These are phyloP conservation scores for Cladosporium colombiae DNA, from an alignment of 2,329 filamentous ascomycete genomes.

Conservation along the genomic window DNA sequence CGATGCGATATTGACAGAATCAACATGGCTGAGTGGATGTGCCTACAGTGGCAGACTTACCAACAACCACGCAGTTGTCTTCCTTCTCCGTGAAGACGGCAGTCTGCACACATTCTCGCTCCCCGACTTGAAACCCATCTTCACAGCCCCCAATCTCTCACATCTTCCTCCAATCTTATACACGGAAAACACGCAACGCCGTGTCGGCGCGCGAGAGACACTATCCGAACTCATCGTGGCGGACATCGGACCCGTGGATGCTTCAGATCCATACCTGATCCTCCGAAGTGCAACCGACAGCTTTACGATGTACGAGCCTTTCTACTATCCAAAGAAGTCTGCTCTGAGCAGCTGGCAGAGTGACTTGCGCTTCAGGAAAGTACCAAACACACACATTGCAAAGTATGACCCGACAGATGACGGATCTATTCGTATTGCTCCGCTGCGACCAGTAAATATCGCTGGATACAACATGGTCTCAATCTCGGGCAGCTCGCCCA, in stretches of 20 bases:
- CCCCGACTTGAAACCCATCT: conserved; percentile 72
- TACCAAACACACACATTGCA: conserved; percentile 67
- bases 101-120: conserved; percentile 73
- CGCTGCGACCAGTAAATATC: conserved; percentile 64
- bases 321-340: conserved; percentile 48
- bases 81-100: conserved; percentile 74
- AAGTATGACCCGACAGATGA: conserved; percentile 54
- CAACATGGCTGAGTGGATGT: conserved; percentile 80
- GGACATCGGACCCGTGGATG: conserved; percentile 75
- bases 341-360: conserved; percentile 45
- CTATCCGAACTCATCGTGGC: conserved; percentile 80
- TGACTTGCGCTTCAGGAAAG: conserved; percentile 74
- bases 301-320: conserved; percentile 83
- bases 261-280: conserved; percentile 75
- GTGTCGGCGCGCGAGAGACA: conserved; percentile 70
- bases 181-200: conserved; percentile 67
- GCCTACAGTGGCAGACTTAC: conserved; percentile 68
- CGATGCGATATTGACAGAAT: conserved; percentile 66
- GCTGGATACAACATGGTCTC: conserved; percentile 80
- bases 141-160: conserved; percentile 72
- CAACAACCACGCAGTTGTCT: conserved; percentile 65
- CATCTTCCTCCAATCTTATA: conserved; percentile 77
- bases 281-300: conserved; percentile 79
- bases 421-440: conserved; percentile 46
- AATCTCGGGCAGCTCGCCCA: conserved; percentile 75